A percentile compares a stretch with the other conserved stretches of the same genome.
These are phyloP conservation scores for Eutrema heterophyllum DNA, from an alignment of 345 rosid genomes.

Conservation along the genomic window DNA sequence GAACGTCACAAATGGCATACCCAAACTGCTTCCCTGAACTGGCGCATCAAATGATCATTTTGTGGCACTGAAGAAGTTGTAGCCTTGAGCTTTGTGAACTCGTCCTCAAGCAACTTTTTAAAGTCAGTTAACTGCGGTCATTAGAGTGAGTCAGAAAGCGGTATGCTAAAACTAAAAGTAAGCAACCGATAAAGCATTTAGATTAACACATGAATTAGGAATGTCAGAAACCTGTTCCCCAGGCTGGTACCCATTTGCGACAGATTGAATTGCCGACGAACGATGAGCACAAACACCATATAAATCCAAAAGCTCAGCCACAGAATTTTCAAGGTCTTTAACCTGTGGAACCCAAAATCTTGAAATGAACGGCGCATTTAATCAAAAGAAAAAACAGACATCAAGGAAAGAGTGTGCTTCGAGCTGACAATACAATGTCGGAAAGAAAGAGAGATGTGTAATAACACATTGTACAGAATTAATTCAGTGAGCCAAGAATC, in stretches of 20 bases:
- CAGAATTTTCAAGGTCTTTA: constrained; percentile 65
- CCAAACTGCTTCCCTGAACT: constrained; percentile 82
- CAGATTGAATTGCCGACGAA: constrained; percentile 55
- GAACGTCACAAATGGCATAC: constrained; percentile 32
- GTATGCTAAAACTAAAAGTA: not conserved
- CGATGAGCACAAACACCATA: constrained; percentile 43
- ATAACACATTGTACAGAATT: not conserved
- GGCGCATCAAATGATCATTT: constrained; percentile 53
- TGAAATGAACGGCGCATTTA: too few relatives aligned
- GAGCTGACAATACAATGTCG: not conserved
- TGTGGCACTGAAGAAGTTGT: constrained; percentile 39
- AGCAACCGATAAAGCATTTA: not conserved
- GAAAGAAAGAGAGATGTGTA: not conserved
- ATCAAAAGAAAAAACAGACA: not conserved
- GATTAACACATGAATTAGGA: not conserved
- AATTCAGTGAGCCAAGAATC: not conserved
- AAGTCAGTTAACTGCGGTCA: constrained; percentile 69
- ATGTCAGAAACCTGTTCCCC: constrained; percentile 42
- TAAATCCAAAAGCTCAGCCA: constrained; percentile 49
- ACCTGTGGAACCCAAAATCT: constrained; percentile 40
- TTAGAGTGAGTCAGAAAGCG: constrained; percentile 25
- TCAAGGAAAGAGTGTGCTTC: not conserved
- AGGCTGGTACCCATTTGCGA: constrained; percentile 61
- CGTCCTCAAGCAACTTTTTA: constrained; percentile 55
- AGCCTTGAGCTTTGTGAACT: constrained; percentile 50